Evolutionary conservation across 371 early-diverging fungal species (phyloP).

Genomic region (Apophysomyces ossiformis): DNA sequence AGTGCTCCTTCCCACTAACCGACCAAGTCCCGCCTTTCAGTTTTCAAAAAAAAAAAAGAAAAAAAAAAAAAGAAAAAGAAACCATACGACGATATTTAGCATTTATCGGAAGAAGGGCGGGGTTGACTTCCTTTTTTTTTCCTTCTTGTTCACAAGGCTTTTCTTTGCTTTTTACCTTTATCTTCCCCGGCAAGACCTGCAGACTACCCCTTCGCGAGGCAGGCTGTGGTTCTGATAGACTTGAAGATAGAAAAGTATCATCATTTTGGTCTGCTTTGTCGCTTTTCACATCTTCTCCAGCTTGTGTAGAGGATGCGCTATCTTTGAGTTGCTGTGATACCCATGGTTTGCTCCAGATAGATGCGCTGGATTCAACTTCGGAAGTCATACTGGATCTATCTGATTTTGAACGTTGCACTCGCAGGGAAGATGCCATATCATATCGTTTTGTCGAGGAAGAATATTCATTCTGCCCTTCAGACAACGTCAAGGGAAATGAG

Average conservation of each 20-base stretch:
- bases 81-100: too few relatives aligned
- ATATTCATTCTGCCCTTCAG: slow-evolving; percentile 1
- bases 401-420: slow-evolving; percentile 8
- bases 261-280: background rate
- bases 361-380: slow-evolving; percentile 13
- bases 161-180: background rate
- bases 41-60: background rate
- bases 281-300: background rate
- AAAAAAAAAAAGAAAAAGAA: too few relatives aligned
- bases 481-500: background rate
- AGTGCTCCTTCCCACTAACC: slow-evolving; percentile 5
- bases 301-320: background rate
- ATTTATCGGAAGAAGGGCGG: too few relatives aligned
- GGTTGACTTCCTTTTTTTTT: too few relatives aligned
- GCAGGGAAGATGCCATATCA: slow-evolving; percentile 6
- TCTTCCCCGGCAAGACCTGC: slow-evolving; percentile 1
- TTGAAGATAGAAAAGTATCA: background rate
- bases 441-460: background rate
- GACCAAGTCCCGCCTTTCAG: slow-evolving; percentile 7
- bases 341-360: slow-evolving; percentile 17
- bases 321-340: background rate
- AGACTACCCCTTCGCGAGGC: slow-evolving; percentile 1
- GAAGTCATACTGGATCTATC: slow-evolving; percentile 12
- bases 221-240: background rate
- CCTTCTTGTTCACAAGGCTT: background rate